Conservation (phyloP, 208 protist species). For the Naegleria lovaniensis region DNA sequence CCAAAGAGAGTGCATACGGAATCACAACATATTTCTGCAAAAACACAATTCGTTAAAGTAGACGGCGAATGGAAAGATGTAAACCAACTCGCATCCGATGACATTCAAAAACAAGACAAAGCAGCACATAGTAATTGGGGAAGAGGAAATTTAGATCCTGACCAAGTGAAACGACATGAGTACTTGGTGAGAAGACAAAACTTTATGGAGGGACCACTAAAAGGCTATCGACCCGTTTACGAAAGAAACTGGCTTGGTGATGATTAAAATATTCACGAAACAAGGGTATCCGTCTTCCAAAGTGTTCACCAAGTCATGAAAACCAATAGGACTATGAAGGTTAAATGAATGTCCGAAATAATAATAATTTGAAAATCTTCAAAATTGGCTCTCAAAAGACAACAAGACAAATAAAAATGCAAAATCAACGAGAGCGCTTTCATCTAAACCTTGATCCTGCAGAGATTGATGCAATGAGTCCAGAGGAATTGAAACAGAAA, state of each 20-base stretch:
- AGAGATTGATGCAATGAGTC: not conserved
- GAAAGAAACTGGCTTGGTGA: not conserved
- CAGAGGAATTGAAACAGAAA: not conserved
- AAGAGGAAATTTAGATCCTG: not conserved
- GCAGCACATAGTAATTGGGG: not conserved
- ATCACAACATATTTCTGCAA: not conserved
- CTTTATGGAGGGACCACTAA: not conserved
- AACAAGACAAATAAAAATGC: no score
- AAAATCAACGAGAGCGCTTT: not conserved
- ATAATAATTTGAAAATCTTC: no score
- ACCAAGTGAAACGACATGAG: constrained; percentile 1
- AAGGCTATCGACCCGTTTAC: not conserved
- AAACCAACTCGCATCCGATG: not conserved
- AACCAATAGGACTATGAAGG: no score
- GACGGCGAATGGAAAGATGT: not conserved
- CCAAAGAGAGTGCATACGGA: not conserved
- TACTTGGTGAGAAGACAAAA: constrained; percentile 3
- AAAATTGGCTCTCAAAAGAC: no score
- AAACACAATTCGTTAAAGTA: not conserved
- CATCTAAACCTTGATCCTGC: not conserved
- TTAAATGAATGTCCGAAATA: no score
- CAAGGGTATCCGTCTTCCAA: no score
- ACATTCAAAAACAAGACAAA: not conserved
- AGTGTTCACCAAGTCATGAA: no score
- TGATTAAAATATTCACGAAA: not conserved